Percentiles rank a stretch among this genome's conserved stretches.
Evolutionary conservation across 306 rosid species (phyloP).

Genomic region (Coriaria nepalensis): DNA sequence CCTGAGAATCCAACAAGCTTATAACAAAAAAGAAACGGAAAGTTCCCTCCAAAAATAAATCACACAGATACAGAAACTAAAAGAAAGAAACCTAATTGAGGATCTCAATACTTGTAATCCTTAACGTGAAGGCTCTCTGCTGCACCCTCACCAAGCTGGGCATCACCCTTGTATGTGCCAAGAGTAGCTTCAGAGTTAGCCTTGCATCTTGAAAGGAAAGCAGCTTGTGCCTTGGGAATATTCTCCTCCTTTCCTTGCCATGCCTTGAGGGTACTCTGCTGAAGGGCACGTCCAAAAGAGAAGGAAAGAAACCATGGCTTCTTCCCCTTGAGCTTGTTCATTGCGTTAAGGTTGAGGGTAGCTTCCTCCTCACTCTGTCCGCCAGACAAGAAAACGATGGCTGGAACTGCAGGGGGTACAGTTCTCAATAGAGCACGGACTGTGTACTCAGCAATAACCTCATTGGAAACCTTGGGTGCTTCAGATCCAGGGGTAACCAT

Average conservation of each 20-base stretch:
- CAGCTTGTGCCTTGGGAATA: constrained; percentile 45
- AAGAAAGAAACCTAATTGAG: not conserved
- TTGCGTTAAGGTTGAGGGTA: constrained; percentile 57
- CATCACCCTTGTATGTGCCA: constrained; percentile 62
- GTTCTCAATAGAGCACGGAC: constrained; percentile 58
- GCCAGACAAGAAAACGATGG: constrained; percentile 67
- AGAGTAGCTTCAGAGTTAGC: constrained; percentile 74
- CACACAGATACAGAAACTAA: not conserved
- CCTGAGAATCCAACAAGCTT: too few species aligned
- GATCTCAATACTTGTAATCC: constrained; percentile 41
- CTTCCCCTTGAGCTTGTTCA: constrained; percentile 64
- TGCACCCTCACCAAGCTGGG: constrained; percentile 50
- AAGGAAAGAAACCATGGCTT: constrained; percentile 78
- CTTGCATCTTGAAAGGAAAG: constrained; percentile 63
- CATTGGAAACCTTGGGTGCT: constrained; percentile 34
- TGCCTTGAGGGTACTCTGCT: constrained; percentile 77
- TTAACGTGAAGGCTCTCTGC: constrained; percentile 66
- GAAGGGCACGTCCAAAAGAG: constrained; percentile 81
- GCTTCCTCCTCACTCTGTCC: constrained; percentile 97
- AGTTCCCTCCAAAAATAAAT: not conserved
- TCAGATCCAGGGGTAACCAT: constrained; percentile 88
- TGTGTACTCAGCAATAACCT: constrained; percentile 59
- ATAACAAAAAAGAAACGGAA: too few species aligned
- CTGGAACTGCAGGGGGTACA: constrained; percentile 64
- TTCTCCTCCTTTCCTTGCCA: constrained; percentile 62